A percentile compares a stretch with the other conserved stretches of the same genome.
These are phyloP conservation scores for Millerozyma miso DNA, from an alignment of 805 yeast genomes.

Conservation along the genomic window DNA sequence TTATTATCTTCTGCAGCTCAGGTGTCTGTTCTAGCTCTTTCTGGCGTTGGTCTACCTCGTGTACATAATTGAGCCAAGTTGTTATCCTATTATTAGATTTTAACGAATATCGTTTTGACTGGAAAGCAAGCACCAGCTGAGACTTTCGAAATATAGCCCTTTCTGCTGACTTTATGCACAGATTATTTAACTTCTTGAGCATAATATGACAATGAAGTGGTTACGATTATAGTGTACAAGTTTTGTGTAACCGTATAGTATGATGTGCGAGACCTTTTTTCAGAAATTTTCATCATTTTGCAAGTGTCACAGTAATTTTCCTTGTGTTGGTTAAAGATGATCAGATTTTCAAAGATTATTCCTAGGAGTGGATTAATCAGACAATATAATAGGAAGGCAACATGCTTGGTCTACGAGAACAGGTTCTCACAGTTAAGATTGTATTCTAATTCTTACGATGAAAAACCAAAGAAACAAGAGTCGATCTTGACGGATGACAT, in stretches of 20 bases:
- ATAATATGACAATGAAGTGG: not conserved
- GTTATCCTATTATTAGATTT: constrained; percentile 9
- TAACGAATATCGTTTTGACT: not conserved
- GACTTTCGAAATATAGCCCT: not conserved
- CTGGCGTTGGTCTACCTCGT: constrained; percentile 24
- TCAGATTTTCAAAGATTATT: constrained; percentile 5
- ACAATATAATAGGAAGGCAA: not conserved
- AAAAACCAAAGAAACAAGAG: constrained; percentile 22
- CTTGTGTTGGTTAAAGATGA: constrained; percentile 2
- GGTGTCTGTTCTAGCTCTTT: constrained; percentile 17
- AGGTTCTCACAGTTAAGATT: constrained; percentile 1
- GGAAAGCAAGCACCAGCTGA: not conserved
- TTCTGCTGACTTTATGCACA: not conserved
- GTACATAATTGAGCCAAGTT: constrained; percentile 23
- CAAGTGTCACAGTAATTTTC: not conserved
- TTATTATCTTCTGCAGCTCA: constrained; percentile 16
- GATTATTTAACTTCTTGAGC: not conserved
- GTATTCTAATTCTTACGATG: constrained; percentile 6
- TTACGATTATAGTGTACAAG: not conserved
- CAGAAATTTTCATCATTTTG: not conserved
- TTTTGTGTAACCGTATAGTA: constrained; percentile 1
- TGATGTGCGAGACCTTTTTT: not conserved
- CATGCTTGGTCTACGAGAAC: not conserved
- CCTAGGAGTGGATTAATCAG: constrained; percentile 2
- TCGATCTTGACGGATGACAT: constrained; percentile 77